A percentile compares a stretch with the other conserved stretches of the same genome.
phyloP scores from a whole-genome alignment of 768 basidiomycete genomes.

The Rhodosporidiobolus sp. region DNA sequence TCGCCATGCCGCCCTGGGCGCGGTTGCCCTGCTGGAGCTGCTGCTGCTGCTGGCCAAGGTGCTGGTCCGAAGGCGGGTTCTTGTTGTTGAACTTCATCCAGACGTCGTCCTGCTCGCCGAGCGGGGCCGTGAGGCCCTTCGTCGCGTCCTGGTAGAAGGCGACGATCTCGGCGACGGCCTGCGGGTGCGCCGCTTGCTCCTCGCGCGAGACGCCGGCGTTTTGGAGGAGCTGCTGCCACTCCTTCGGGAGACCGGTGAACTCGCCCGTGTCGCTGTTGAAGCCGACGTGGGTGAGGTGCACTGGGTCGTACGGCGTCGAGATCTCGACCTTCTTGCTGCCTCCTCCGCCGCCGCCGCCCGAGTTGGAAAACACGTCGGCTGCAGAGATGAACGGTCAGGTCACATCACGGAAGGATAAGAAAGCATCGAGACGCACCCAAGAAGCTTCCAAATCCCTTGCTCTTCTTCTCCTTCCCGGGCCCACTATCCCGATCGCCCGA shows the following conservation, averaged over 20 bases:
- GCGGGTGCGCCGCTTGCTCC: constrained; percentile 96
- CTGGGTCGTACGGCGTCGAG: constrained; percentile 96
- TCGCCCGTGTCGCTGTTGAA: constrained; percentile 99
- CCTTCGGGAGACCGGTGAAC: constrained; percentile 94
- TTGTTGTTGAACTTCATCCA: constrained; percentile 65
- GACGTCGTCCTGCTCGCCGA: constrained; percentile 54
- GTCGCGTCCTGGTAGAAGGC: constrained; percentile 78
- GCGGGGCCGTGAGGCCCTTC: constrained; percentile 57
- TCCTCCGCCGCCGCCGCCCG: constrained; percentile 12
- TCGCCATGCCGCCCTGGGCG: constrained; percentile 12
- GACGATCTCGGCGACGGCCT: constrained; percentile 97
- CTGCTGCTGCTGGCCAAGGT: constrained; percentile 1
- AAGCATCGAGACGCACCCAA: constrained; percentile 13
- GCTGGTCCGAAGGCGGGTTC: not conserved
- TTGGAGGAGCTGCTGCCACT: constrained; percentile 91
- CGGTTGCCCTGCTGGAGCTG: not conserved
- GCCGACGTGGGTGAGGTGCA: constrained; percentile 97
- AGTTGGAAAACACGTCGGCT: constrained; percentile 41
- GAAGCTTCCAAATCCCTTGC: constrained; percentile 36
- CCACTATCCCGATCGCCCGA: not conserved
- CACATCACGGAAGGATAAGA: not conserved
- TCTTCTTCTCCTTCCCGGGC: constrained; percentile 32
- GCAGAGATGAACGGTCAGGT: not conserved
- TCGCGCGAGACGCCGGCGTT: constrained; percentile 89
- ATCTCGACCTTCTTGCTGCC: constrained; percentile 61